A percentile compares a stretch with the other conserved stretches of the same genome.
phyloP scores from a whole-genome alignment of 192 early-diverging fungal species.

The Powellomyces hirtus region DNA sequence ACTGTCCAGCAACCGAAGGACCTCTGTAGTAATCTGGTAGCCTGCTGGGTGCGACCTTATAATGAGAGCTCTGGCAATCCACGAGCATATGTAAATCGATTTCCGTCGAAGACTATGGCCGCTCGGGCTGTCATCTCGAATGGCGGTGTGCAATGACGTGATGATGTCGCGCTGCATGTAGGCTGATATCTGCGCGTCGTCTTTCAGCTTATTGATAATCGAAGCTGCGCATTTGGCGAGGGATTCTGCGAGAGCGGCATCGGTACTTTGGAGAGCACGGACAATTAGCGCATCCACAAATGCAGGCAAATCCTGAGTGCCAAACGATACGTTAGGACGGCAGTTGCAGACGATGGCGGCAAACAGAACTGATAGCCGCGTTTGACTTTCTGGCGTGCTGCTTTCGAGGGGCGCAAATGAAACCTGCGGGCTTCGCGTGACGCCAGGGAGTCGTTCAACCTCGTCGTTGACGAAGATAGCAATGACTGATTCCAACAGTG shows the following conservation, averaged over 20 bases:
- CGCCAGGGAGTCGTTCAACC: not conserved
- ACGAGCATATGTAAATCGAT: slow-evolving; percentile 26
- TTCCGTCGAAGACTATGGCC: not conserved
- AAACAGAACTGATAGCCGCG: slow-evolving; percentile 10
- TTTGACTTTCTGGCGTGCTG: slow-evolving; percentile 8
- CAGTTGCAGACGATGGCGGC: slow-evolving; percentile 12
- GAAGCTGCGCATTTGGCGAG: slow-evolving; percentile 59
- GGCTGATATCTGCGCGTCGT: not conserved
- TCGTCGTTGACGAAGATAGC: slow-evolving; percentile 9
- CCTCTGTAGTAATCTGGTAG: slow-evolving; percentile 49
- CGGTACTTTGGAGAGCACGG: slow-evolving; percentile 31
- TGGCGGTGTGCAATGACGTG: not conserved
- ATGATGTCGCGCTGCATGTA: not conserved
- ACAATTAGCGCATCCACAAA: slow-evolving; percentile 9
- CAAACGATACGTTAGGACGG: not conserved
- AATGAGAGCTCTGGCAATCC: slow-evolving; percentile 68
- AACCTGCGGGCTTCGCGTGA: not conserved
- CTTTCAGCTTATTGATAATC: slow-evolving; percentile 64
- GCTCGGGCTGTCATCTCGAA: not conserved
- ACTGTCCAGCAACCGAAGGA: slow-evolving; percentile 54
- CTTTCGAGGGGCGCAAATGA: slow-evolving; percentile 8
- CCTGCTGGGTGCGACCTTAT: slow-evolving; percentile 50
- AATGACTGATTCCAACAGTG: not conserved
- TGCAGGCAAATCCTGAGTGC: slow-evolving; percentile 19
- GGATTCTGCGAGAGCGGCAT: slow-evolving; percentile 45